Base-by-base conservation (phyloP, 163 green algal genomes). In the Prototheca cutis region DNA sequence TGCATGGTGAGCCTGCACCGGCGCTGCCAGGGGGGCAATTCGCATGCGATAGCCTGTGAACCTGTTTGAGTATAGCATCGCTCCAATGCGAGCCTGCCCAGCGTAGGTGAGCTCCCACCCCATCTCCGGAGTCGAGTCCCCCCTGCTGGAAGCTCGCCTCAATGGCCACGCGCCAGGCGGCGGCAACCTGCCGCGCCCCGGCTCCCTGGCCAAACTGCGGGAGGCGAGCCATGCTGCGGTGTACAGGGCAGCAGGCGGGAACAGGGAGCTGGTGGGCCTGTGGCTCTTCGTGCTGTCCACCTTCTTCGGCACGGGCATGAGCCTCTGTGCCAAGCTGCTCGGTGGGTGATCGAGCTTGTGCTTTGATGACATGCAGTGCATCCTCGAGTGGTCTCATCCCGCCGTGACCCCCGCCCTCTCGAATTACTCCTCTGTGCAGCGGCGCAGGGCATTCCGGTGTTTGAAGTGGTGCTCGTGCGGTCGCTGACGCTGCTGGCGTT, bases 401-500 rank as follows among this genome's bases (percentile, higher is more conserved):
- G 13, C 36, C 36, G 10, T 45, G 10, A 45, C 36, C 18, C 1
- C 42, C 25, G 10, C 42, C 42, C 42, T 51, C 42, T 51, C 36
- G 8, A 21, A 8, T 21, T 13, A 8, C 23, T 27, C 42, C 10
- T 21, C 42, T 24, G 5, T 21, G 53, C 61, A 68, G 62, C 53
- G 54, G 10, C 21, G 23, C 55, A 60, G 17, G 53, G 63, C 53
- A 72, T 80, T 7, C 62, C 71, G n/a, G 49, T 68, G 0, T 80
- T 76, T 42, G 63, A 80, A 45, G 67, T 80, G 19, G 57, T 82
- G 51, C 25, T 77, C 21, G 56, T 67, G n/a, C 55, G 75, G 1
- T 68, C 58, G 19, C 48, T 64, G 8, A 67, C 61, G 28, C 60
- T 82, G 15, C 53, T 80, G 29, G 27, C 55, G 2, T 67, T 79